Base-by-base conservation (phyloP, 2,329 filamentous ascomycete species). In the Rosellinia necatrix region DNA sequence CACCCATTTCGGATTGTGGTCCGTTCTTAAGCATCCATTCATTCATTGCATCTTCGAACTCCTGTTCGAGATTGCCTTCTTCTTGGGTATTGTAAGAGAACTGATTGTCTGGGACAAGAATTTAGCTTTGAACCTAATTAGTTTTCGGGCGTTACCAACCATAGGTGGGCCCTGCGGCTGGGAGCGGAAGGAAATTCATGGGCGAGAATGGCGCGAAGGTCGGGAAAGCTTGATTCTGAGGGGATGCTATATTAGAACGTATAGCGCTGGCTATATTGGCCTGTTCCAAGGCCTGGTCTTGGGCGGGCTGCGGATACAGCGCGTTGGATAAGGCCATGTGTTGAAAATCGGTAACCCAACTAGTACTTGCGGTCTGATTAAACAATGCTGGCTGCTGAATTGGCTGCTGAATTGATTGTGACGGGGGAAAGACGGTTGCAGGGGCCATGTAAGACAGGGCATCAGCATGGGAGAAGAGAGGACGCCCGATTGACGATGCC, bases 121-220 rank as follows among this genome's bases (percentile, higher is more conserved):
- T 38, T 54, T 49, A 57, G 47, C 35, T 42, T 25, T 24, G 10
- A 5, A 2, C 32, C 7, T 34, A 38, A 24, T 6, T 2, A 6
- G 6, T 30, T 5, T 27, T 29, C 6, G 12, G 9, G 17, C 13
- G 22, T 38, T 40, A 46, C 22, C 15, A 7, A 6, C 25, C 9
- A 29, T 30, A 3, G 35, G 21, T 12, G 6, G 3, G 3, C n/a
- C 24, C 15, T 43, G 19, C 6, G 29, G 15, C 15, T 17, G 32
- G 38, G 72, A 38, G 62, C 58, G 25, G 66, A 57, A 65, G 88
- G 87, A 62, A 87, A 84, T 65, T 83, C 76, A 71, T 47, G 15
- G 25, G 35, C 8, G 47, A 25, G n/a, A n/a, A n/a, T 10, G 42
- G 24, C n/a, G 37, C 43, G 19, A 53, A 53, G 15, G 44, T 21